phyloP scores from a whole-genome alignment of 768 basidiomycete genomes.

The Lyophyllum semitale region DNA sequence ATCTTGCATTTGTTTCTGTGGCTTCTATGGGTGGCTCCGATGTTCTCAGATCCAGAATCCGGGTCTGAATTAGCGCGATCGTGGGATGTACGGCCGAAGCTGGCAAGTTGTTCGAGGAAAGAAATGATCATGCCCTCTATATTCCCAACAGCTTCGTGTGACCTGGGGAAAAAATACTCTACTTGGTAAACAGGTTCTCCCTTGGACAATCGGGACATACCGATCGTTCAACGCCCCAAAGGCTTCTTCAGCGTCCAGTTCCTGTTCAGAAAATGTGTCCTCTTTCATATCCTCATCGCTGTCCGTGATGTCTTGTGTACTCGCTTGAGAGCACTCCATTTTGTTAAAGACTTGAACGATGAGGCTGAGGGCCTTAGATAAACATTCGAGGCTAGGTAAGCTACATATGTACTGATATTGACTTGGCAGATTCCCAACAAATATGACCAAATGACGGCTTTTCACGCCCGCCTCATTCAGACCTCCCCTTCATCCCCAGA shows the following conservation, averaged over 20 bases:
- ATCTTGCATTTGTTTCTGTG: slow-evolving; percentile 27
- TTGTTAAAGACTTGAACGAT: no score
- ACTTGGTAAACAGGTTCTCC: neutral
- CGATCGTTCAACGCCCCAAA: neutral
- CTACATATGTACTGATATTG: neutral
- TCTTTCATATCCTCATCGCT: neutral
- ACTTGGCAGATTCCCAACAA: neutral
- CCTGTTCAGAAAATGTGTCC: neutral
- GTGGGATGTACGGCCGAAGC: slow-evolving; percentile 16
- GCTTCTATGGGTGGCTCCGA: slow-evolving; percentile 2
- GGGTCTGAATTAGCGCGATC: neutral
- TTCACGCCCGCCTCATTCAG: slow-evolving; percentile 1
- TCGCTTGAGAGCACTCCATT: neutral
- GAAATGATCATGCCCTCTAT: slow-evolving; percentile 39
- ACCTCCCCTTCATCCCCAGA: slow-evolving; percentile 15
- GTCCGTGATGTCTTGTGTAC: neutral
- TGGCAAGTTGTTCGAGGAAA: slow-evolving; percentile 37
- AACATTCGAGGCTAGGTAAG: no score
- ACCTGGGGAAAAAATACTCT: slow-evolving; percentile 6
- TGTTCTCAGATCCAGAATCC: slow-evolving; percentile 14
- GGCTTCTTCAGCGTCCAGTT: neutral
- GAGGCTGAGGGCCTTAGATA: no score
- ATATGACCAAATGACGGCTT: neutral
- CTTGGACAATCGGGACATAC: neutral
- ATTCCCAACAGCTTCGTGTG: slow-evolving; percentile 19